phyloP scores from a whole-genome alignment of 192 early-diverging fungal species.

The Linnemannia hyalina region DNA sequence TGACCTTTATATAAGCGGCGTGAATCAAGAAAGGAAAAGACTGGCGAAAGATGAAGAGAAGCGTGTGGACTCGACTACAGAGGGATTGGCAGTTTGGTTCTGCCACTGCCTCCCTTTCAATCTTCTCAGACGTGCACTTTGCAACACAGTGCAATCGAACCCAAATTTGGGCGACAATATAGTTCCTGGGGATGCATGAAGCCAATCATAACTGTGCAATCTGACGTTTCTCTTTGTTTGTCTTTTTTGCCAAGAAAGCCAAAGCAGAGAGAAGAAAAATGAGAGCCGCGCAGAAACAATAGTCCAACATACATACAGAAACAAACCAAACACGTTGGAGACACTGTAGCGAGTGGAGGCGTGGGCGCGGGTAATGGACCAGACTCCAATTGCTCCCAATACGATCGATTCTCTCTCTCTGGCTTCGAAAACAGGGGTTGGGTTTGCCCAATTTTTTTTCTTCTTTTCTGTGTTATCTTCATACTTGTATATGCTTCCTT shows the following conservation, averaged over 20 bases:
- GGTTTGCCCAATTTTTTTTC: no score
- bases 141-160: neutral
- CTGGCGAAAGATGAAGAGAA: no score
- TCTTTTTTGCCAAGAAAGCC: neutral
- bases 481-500: no score
- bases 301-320: no score
- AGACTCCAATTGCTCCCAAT: no score
- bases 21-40: neutral
- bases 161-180: neutral
- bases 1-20: constrained; percentile 6
- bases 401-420: no score
- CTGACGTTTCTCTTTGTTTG: neutral
- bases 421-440: no score
- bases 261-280: neutral
- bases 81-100: neutral
- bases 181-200: neutral
- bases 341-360: no score
- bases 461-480: no score
- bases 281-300: neutral
- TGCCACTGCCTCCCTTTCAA: neutral
- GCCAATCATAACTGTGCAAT: neutral
- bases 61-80: neutral
- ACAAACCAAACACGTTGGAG: no score
- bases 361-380: no score
- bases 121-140: neutral